phyloP scores from a whole-genome alignment of 192 early-diverging fungal species.

The Phlyctochytrium bullatum region DNA sequence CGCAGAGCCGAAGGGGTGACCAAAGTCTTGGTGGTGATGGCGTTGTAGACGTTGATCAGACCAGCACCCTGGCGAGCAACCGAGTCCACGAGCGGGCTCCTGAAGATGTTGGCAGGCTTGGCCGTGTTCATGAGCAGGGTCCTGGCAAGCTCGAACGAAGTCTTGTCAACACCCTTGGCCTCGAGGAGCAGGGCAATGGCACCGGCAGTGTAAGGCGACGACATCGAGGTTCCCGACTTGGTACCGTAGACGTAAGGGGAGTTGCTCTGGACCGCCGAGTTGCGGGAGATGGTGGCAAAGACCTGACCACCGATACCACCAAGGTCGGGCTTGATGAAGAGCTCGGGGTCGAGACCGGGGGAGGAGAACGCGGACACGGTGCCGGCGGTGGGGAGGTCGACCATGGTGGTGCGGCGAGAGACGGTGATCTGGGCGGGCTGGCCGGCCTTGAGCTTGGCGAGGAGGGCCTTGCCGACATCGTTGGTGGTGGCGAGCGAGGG shows the following conservation, averaged over 20 bases:
- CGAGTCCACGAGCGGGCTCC: constrained; percentile 14
- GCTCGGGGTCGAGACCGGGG: constrained; percentile 68
- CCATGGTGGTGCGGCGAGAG: constrained; percentile 41
- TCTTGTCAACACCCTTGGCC: constrained; percentile 13
- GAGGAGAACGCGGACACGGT: constrained; percentile 72
- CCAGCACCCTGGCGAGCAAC: constrained; percentile 50
- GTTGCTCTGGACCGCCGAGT: constrained; percentile 17
- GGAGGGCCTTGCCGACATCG: constrained; percentile 12
- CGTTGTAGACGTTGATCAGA: constrained; percentile 45
- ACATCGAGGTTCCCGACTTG: constrained; percentile 74
- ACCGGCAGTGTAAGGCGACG: constrained; percentile 72
- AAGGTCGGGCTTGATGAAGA: constrained; percentile 59
- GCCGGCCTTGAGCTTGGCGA: constrained; percentile 32
- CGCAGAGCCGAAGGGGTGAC: constrained; percentile 44
- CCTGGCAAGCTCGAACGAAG: constrained; percentile 14
- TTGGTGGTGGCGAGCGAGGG: constrained; percentile 12
- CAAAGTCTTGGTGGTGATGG: constrained; percentile 32
- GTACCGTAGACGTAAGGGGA: constrained; percentile 52
- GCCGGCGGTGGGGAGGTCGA: constrained; percentile 50
- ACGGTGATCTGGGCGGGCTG: constrained; percentile 24
- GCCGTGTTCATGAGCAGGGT: constrained; percentile 26
- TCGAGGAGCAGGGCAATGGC: constrained; percentile 63
- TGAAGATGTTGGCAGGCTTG: constrained; percentile 4
- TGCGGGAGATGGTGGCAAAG: constrained; percentile 31
- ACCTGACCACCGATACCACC: constrained; percentile 43